A percentile compares a stretch with the other conserved stretches of the same genome.
Conservation (phyloP, 2,329 filamentous ascomycete genomes). For the Diaporthe velutina region DNA sequence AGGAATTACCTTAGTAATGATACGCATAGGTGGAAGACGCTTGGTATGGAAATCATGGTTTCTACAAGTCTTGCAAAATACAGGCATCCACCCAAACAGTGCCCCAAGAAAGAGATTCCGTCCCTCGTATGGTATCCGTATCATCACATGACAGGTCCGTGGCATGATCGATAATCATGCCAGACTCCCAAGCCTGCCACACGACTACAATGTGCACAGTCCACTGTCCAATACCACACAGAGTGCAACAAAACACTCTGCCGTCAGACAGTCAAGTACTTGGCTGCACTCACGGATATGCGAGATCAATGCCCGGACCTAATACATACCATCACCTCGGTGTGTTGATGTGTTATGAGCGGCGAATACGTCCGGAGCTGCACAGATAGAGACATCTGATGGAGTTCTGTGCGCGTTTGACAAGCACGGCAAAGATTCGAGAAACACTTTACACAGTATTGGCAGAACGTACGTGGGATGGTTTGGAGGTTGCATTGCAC, state of each 20-base stretch:
- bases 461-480: background rate
- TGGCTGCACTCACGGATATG: background rate
- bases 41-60: background rate
- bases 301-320: background rate
- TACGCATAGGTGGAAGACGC: background rate
- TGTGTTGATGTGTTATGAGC: background rate
- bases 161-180: background rate
- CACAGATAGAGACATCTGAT: background rate
- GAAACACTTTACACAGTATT: background rate
- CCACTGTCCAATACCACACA: background rate
- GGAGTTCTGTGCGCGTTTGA: slow-evolving; percentile 10
- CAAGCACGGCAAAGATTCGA: background rate
- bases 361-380: background rate
- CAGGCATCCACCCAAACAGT: background rate
- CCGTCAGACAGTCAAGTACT: background rate
- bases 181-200: background rate
- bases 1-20: too few species aligned
- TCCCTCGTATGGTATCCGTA: background rate
- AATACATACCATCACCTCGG: background rate
- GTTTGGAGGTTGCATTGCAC: background rate
- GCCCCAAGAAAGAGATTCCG: too few species aligned
- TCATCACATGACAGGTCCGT: background rate
- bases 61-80: background rate
- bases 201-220: background rate
- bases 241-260: background rate